Evolutionary conservation across 140 eudicot genomes (phyloP).

Genomic region (Oenanthe javanica): DNA sequence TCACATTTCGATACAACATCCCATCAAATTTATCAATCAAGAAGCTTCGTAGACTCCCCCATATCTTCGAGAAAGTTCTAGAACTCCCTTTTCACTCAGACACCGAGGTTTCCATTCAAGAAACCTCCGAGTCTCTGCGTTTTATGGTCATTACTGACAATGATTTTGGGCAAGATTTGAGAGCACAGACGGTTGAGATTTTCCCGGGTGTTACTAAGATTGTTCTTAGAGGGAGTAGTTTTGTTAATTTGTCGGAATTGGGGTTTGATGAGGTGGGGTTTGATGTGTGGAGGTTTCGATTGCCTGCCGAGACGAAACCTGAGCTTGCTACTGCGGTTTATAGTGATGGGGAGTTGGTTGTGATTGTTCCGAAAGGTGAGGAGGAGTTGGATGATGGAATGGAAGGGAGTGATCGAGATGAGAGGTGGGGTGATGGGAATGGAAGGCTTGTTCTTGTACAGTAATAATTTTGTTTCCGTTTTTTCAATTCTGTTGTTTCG

Average conservation of each 20-base stretch:
- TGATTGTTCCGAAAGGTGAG: conserved; percentile 67
- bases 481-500: background rate
- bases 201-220: conserved; percentile 78
- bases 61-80: conserved; percentile 81
- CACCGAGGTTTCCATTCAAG: conserved; percentile 59
- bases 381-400: conserved; percentile 23
- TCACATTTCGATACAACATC: conserved; percentile 62
- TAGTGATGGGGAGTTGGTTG: conserved; percentile 74
- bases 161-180: conserved; percentile 37
- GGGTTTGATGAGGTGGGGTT: conserved; percentile 41
- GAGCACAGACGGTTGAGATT: conserved; percentile 65
- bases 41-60: conserved; percentile 85
- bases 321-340: conserved; percentile 69
- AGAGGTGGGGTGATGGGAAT: conserved; percentile 35
- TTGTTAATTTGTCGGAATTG: conserved; percentile 16
- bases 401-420: conserved; percentile 20
- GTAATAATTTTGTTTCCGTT: conserved; percentile 14
- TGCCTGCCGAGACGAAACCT: conserved; percentile 64
- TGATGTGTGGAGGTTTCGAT: conserved; percentile 81
- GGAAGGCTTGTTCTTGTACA: conserved; percentile 53
- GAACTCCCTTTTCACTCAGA: conserved; percentile 80
- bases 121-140: conserved; percentile 43
- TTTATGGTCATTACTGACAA: conserved; percentile 53
- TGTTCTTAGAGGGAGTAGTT: conserved; percentile 33
- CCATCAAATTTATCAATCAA: conserved; percentile 11